Base-by-base conservation (phyloP, 129 eudicot genomes). In the Lonicera japonica region DNA sequence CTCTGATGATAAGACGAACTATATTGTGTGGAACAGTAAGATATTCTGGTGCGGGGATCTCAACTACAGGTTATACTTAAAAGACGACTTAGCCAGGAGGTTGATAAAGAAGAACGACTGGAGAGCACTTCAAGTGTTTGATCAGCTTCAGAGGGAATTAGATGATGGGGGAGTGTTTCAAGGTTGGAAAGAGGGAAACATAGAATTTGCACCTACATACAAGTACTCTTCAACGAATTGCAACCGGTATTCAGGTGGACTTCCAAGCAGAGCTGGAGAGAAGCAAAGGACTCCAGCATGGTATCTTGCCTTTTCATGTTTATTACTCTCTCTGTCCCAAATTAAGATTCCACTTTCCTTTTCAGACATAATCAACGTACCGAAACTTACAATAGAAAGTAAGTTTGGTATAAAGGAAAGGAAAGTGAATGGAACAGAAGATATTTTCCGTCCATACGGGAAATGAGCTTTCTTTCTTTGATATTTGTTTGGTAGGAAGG, bases 1-100 rank as follows among this genome's bases (percentile, higher is more conserved):
- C 25, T 70, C 51, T 71, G 64, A 59, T 53, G 13, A 60, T 50
- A 25, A 39, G 48, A 48, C 43, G 5, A 56, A 52, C 54, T 67
- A 14, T 82, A 62, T 72, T 73, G 76, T 84, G 76, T 84, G 65
- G 63, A 65, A 82, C 94, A 86, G 97, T 73, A 85, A 65, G 76
- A 86, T 90, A 79, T 90, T 90, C 70, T 86, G 94, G 97, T 90
- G 86, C 61, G 97, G 97, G 62, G 95, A 90, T 78, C 97, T 90
- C 63, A 90, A 86, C 76, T 90, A 90, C 72, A 87, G 95, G 67
- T 64, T 90, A 67, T 81, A 58, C 74, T 72, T 84, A 72, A 77
- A 83, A 69, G 85, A 90, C 59, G 66, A 79, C 56, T 41, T 77
- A 63, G 97, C 97, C 22, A 84, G 94, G 77, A 71, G 79, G 75